Evolutionary conservation across 768 basidiomycete species (phyloP).

Genomic region (Pleurotus platypus): DNA sequence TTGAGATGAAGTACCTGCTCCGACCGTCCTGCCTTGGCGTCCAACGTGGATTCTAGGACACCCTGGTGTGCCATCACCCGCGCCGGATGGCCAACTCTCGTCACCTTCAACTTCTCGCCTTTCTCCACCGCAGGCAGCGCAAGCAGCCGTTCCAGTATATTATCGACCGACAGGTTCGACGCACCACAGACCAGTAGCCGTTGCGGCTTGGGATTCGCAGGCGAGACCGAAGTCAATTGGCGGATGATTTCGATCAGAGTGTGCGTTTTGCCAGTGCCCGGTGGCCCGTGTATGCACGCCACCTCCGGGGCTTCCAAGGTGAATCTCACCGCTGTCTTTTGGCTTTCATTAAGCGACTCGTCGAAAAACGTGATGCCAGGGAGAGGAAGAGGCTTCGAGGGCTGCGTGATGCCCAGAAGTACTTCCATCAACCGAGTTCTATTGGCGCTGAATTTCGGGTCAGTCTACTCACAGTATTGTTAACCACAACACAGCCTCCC

Average conservation of each 20-base stretch:
- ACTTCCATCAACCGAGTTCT: slow-evolving; percentile 57
- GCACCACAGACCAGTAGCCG: slow-evolving; percentile 89
- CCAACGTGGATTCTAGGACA: slow-evolving; percentile 64
- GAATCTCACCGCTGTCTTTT: slow-evolving; percentile 80
- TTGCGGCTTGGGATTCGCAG: slow-evolving; percentile 45
- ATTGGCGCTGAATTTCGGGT: background rate
- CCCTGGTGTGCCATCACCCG: slow-evolving; percentile 71
- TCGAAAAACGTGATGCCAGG: slow-evolving; percentile 66
- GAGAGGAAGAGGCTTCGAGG: slow-evolving; percentile 34
- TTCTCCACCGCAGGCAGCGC: slow-evolving; percentile 51
- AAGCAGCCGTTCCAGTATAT: slow-evolving; percentile 84
- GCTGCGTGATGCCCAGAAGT: slow-evolving; percentile 61
- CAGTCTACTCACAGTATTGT: slow-evolving; percentile 12
- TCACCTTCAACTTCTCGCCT: slow-evolving; percentile 55
- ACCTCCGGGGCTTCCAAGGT: slow-evolving; percentile 79
- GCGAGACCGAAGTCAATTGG: slow-evolving; percentile 58
- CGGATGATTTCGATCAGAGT: slow-evolving; percentile 92
- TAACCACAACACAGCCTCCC: slow-evolving; percentile 1
- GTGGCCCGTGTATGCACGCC: slow-evolving; percentile 96
- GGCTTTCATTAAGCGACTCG: slow-evolving; percentile 72
- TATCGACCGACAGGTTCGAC: slow-evolving; percentile 93
- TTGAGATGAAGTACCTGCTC: slow-evolving; percentile 50
- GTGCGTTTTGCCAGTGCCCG: slow-evolving; percentile 96
- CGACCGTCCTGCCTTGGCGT: slow-evolving; percentile 64
- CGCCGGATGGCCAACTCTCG: slow-evolving; percentile 95